Conservation (phyloP, 2,329 filamentous ascomycete species). For the Gaeumannomyces sp. region DNA sequence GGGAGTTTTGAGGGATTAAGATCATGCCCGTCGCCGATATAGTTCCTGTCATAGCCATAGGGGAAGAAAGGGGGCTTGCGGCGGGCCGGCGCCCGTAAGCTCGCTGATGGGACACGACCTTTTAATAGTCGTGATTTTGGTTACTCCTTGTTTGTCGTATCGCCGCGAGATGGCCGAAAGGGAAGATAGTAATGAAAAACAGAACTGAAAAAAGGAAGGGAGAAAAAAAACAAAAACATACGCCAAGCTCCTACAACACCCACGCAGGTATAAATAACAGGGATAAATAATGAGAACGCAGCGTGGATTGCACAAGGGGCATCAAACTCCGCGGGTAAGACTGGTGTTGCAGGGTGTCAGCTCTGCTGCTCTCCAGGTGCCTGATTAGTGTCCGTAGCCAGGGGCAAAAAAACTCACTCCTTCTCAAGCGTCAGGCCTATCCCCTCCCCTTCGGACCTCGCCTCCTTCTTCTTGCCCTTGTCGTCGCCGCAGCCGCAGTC, state of each 20-base stretch:
- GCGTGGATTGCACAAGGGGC: too few relatives aligned
- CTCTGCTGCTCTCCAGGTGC: neutral
- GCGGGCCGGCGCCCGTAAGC: too few relatives aligned
- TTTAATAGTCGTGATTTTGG: too few relatives aligned
- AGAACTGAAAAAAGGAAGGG: neutral
- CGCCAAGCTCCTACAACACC: neutral
- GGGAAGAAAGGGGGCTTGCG: too few relatives aligned
- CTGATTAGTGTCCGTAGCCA: too few relatives aligned
- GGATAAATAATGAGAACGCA: neutral
- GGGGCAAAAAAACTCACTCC: neutral
- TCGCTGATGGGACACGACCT: too few relatives aligned
- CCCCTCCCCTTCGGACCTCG: slow-evolving; percentile 12
- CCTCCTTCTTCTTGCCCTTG: slow-evolving; percentile 35
- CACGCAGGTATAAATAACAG: neutral
- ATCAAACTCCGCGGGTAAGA: neutral
- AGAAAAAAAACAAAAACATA: neutral
- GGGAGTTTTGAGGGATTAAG: too few relatives aligned
- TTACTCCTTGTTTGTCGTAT: too few relatives aligned
- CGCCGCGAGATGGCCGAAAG: too few relatives aligned
- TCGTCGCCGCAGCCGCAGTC: slow-evolving; percentile 68
- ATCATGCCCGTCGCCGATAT: too few relatives aligned
- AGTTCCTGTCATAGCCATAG: too few relatives aligned
- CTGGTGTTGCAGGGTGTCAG: neutral
- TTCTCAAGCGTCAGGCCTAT: neutral
- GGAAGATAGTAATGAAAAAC: neutral